These are phyloP conservation scores for Saturnispora serradocipensis DNA, from an alignment of 805 yeast species.

Conservation along the genomic window DNA sequence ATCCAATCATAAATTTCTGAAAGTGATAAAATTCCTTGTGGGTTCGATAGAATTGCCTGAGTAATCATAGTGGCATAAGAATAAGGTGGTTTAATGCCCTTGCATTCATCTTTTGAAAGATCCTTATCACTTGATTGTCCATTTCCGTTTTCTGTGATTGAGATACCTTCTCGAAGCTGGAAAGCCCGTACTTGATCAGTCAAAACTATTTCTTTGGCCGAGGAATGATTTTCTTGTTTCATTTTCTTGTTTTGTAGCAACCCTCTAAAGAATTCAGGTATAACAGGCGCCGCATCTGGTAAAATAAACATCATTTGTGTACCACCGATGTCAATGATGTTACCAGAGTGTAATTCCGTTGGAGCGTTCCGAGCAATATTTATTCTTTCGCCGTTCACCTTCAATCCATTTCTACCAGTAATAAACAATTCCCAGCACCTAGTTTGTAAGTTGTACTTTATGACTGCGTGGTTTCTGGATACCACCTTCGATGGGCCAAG, in stretches of 20 bases:
- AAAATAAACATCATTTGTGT: slow-evolving; percentile 98
- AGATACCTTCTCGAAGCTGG: slow-evolving; percentile 25
- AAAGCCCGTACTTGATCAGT: slow-evolving; percentile 33
- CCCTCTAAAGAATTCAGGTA: slow-evolving; percentile 41
- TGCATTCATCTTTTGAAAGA: slow-evolving; percentile 81
- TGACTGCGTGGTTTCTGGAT: slow-evolving; percentile 79
- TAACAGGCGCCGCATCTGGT: slow-evolving; percentile 76
- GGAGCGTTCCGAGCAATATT: slow-evolving; percentile 31
- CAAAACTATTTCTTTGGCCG: background rate
- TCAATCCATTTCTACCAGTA: slow-evolving; percentile 87
- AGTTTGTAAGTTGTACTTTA: slow-evolving; percentile 62
- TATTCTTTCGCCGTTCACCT: slow-evolving; percentile 65
- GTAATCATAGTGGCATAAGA: slow-evolving; percentile 98
- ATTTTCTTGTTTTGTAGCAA: slow-evolving; percentile 25
- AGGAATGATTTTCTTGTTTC: slow-evolving; percentile 1
- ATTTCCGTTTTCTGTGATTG: slow-evolving; percentile 7
- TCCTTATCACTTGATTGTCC: slow-evolving; percentile 33
- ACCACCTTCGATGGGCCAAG: slow-evolving; percentile 98
- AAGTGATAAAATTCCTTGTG: slow-evolving; percentile 79
- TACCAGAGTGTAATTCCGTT: slow-evolving; percentile 71
- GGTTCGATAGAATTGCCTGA: slow-evolving; percentile 84
- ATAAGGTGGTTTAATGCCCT: slow-evolving; percentile 92
- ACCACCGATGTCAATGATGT: slow-evolving; percentile 88
- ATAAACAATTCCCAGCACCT: slow-evolving; percentile 84
- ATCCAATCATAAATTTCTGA: slow-evolving; percentile 93